phyloP scores from a whole-genome alignment of 768 basidiomycete genomes.

The Leccinum ochraceum region DNA sequence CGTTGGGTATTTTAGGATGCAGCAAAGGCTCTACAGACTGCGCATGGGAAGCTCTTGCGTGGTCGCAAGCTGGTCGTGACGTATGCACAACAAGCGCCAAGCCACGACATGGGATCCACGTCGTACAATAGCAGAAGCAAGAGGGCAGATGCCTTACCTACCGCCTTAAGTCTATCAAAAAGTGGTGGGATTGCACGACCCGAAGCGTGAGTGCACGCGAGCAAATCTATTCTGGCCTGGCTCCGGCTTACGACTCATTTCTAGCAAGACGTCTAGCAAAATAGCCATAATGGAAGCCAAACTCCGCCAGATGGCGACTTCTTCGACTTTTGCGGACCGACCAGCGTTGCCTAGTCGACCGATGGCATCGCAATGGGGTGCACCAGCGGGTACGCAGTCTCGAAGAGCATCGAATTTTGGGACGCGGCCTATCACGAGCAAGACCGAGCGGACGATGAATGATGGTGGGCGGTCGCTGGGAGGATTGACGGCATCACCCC shows the following conservation, averaged over 20 bases:
- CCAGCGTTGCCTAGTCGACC: slow-evolving; percentile 28
- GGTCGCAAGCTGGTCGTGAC: slow-evolving; percentile 92
- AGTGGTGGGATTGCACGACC: slow-evolving; percentile 52
- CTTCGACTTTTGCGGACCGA: slow-evolving; percentile 21
- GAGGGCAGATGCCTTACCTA: slow-evolving; percentile 68
- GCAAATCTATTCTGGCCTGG: slow-evolving; percentile 2
- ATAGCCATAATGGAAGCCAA: slow-evolving; percentile 98
- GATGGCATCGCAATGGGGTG: neutral
- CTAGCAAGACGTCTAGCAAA: slow-evolving; percentile 73
- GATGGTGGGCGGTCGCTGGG: slow-evolving; percentile 1
- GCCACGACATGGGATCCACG: slow-evolving; percentile 28
- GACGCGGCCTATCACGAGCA: neutral
- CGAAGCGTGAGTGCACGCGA: slow-evolving; percentile 42
- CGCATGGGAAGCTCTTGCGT: slow-evolving; percentile 79
- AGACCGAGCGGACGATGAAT: slow-evolving; percentile 2
- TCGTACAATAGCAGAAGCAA: slow-evolving; percentile 39
- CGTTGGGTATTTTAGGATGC: slow-evolving; percentile 70
- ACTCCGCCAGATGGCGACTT: slow-evolving; percentile 70
- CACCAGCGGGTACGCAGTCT: neutral
- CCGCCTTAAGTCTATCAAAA: slow-evolving; percentile 87
- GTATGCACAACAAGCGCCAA: slow-evolving; percentile 82
- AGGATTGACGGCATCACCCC: neutral
- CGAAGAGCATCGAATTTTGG: slow-evolving; percentile 3
- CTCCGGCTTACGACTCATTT: slow-evolving; percentile 10
- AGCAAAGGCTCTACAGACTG: slow-evolving; percentile 64